These are phyloP conservation scores for Saprolegnia parasitica DNA, from an alignment of 352 stramenopile genomes.

Conservation along the genomic window DNA sequence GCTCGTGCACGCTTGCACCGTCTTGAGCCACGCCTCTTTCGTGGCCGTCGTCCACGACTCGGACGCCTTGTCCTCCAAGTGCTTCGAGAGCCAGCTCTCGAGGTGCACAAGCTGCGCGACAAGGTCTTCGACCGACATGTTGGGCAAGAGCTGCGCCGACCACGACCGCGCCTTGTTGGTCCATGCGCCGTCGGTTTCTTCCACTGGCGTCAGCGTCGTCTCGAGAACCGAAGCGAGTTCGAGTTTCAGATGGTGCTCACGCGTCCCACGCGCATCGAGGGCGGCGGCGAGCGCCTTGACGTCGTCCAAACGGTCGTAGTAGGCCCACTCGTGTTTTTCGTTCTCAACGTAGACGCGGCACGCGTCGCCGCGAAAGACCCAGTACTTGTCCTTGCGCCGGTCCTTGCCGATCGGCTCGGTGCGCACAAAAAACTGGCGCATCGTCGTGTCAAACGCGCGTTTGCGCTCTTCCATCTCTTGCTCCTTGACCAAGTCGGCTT, in stretches of 20 bases:
- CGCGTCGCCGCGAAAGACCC: constrained; percentile 64
- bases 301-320: not conserved
- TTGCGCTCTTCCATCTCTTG: constrained; percentile 59
- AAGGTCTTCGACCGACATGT: constrained; percentile 46
- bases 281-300: not conserved
- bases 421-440: constrained; percentile 66
- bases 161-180: constrained; percentile 51
- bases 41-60: constrained; percentile 48
- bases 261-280: not conserved
- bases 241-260: constrained; percentile 10
- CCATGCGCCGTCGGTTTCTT: constrained; percentile 38
- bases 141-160: constrained; percentile 43
- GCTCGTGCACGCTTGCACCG: constrained; percentile 37
- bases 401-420: constrained; percentile 71
- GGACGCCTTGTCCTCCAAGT: constrained; percentile 57
- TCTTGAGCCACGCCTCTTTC: constrained; percentile 46
- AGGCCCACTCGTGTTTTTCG: not conserved
- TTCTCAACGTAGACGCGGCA: constrained; percentile 67
- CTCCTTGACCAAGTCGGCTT: constrained; percentile 60
- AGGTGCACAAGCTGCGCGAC: constrained; percentile 52
- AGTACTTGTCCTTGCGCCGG: constrained; percentile 53
- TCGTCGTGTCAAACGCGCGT: constrained; percentile 50
- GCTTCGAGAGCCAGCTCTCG: constrained; percentile 56
- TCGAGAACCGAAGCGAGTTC: not conserved
- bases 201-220: not conserved